Conservation (phyloP, 1,284 basidiomycete genomes). For the Butyriboletus appendiculatus region DNA sequence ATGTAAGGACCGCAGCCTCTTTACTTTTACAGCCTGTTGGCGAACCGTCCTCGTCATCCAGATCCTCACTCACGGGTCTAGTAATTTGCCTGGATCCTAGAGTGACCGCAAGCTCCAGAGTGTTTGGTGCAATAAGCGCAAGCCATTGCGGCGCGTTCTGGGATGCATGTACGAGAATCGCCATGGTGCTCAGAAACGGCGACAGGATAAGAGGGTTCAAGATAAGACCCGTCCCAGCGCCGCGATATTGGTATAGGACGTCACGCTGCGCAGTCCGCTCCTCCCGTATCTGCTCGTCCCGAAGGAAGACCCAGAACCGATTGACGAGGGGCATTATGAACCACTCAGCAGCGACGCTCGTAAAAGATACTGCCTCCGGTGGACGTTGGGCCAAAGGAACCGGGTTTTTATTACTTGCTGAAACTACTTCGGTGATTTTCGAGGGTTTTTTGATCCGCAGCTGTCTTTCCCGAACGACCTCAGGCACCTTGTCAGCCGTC, state of each 20-base stretch:
- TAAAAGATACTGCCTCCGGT: conserved; percentile 50
- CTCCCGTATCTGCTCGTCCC: conserved; percentile 77
- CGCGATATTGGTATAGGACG: conserved; percentile 55
- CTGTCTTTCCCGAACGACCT: conserved; percentile 70
- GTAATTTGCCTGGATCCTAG: conserved; percentile 70
- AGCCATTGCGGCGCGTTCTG: conserved; percentile 81
- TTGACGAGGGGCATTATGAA: conserved; percentile 90
- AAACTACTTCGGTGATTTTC: conserved; percentile 46
- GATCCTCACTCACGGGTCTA: conserved; percentile 44
- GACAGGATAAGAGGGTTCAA: conserved; percentile 75
- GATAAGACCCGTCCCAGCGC: conserved; percentile 79
- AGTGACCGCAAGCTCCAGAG: conserved; percentile 80
- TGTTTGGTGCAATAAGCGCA: conserved; percentile 75
- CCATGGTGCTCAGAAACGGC: conserved; percentile 75
- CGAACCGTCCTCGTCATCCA: conserved; percentile 37
- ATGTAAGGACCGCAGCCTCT: conserved; percentile 71
- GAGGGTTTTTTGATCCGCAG: conserved; percentile 61
- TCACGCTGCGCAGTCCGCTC: conserved; percentile 57
- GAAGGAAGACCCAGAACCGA: conserved; percentile 88
- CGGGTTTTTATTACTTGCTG: conserved; percentile 1
- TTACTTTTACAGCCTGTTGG: conserved; percentile 34
- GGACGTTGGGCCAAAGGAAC: conserved; percentile 17
- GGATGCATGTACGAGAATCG: conserved; percentile 81
- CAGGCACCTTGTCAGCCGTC: conserved; percentile 53
- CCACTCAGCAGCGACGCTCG: conserved; percentile 78